Conservation (phyloP, 306 rosid species). For the Phaseolus lunatus region DNA sequence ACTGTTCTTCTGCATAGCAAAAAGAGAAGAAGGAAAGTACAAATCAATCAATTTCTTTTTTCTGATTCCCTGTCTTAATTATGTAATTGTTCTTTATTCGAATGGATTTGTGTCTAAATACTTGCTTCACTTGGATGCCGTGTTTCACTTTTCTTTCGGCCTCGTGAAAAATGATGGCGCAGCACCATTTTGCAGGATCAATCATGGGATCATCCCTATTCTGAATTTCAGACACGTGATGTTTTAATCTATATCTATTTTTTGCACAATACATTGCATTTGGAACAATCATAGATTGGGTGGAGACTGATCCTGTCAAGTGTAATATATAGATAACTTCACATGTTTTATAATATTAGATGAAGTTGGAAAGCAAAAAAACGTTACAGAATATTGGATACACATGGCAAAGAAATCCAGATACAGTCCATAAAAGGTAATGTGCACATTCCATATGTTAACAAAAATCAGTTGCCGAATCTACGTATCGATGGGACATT, state of each 20-base stretch:
- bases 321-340: background rate
- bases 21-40: conserved; percentile 15
- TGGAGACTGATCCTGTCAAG: conserved; percentile 3
- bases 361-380: background rate
- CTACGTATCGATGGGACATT: background rate
- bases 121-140: conserved; percentile 4
- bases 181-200: background rate
- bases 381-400: background rate
- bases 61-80: background rate
- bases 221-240: background rate
- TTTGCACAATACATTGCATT: conserved; percentile 14
- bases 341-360: background rate
- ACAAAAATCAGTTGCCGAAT: conserved; percentile 10
- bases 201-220: background rate
- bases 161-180: background rate
- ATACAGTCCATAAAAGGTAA: conserved; percentile 17
- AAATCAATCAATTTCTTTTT: conserved; percentile 20
- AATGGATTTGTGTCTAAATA: conserved; percentile 15
- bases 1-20: conserved; percentile 35
- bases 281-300: conserved; percentile 1
- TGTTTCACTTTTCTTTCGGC: background rate
- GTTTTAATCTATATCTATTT: conserved; percentile 2
- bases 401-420: conserved; percentile 21
- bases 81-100: conserved; percentile 18
- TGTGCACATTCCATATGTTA: conserved; percentile 36